These are phyloP conservation scores for Candida maris DNA, from an alignment of 805 yeast genomes.

Conservation along the genomic window DNA sequence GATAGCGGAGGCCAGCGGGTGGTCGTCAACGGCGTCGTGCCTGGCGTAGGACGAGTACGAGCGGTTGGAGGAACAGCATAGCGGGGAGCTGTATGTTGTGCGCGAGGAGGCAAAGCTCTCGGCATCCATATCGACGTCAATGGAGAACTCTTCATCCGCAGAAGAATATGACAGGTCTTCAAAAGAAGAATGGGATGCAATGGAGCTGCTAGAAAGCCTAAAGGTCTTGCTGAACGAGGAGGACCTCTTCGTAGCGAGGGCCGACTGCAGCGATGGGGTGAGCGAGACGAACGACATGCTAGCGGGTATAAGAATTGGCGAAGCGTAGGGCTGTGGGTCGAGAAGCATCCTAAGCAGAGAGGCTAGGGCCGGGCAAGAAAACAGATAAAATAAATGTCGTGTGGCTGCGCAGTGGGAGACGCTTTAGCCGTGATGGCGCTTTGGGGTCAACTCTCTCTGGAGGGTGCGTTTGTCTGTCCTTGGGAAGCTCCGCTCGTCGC, in stretches of 20 bases:
- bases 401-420: too few relatives aligned
- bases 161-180: constrained; percentile 8
- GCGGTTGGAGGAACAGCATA: too few relatives aligned
- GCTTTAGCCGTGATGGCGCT: too few relatives aligned
- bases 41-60: constrained; percentile 1
- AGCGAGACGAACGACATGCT: constrained; percentile 7
- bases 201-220: constrained; percentile 8
- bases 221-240: constrained; percentile 11
- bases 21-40: constrained; percentile 7
- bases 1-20: constrained; percentile 8
- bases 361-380: too few relatives aligned
- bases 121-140: constrained; percentile 7
- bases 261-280: constrained; percentile 16
- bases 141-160: constrained; percentile 4
- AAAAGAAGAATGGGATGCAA: constrained; percentile 4
- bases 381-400: too few relatives aligned
- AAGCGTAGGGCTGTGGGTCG: not conserved
- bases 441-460: too few relatives aligned
- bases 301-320: not conserved
- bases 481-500: too few relatives aligned
- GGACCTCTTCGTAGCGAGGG: constrained; percentile 7
- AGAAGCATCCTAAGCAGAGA: not conserved
- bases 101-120: constrained; percentile 8
- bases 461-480: too few relatives aligned
- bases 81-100: constrained; percentile 4